Percentiles rank a stretch among this genome's conserved stretches.
Conservation (phyloP, 1,284 basidiomycete genomes). For the Tilletia caries region DNA sequence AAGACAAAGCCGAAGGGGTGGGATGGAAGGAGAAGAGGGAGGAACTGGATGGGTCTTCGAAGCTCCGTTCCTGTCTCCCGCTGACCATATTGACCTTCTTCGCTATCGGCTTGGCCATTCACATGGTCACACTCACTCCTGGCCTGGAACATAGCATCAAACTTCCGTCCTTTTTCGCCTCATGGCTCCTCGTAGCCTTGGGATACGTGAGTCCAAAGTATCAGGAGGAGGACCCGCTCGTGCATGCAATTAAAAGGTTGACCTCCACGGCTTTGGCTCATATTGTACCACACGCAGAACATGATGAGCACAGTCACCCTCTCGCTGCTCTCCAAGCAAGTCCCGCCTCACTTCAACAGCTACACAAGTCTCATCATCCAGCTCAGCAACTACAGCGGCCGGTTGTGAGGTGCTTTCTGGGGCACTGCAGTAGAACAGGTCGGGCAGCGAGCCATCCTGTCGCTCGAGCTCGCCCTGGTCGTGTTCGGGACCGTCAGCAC, state of each 20-base stretch:
- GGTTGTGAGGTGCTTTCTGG: slow-evolving; percentile 29
- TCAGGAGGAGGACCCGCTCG: no score
- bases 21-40: no score
- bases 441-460: slow-evolving; percentile 31
- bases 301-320: slow-evolving; percentile 33
- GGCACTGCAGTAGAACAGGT: slow-evolving; percentile 30
- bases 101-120: slow-evolving; percentile 31
- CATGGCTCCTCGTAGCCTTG: slow-evolving; percentile 29
- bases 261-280: background rate
- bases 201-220: slow-evolving; percentile 16
- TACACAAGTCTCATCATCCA: slow-evolving; percentile 30
- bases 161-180: slow-evolving; percentile 32
- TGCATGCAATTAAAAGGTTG: no score
- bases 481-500: slow-evolving; percentile 28
- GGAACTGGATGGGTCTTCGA: no score
- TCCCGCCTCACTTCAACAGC: slow-evolving; percentile 32
- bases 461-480: slow-evolving; percentile 28
- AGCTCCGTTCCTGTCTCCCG: no score
- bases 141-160: slow-evolving; percentile 21
- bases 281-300: slow-evolving; percentile 17
- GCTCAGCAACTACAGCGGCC: slow-evolving; percentile 31
- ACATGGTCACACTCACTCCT: slow-evolving; percentile 29
- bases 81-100: no score
- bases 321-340: slow-evolving; percentile 30
- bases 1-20: no score